These are phyloP conservation scores for Cronartium quercuum DNA, from an alignment of 1,284 basidiomycete genomes.

Conservation along the genomic window DNA sequence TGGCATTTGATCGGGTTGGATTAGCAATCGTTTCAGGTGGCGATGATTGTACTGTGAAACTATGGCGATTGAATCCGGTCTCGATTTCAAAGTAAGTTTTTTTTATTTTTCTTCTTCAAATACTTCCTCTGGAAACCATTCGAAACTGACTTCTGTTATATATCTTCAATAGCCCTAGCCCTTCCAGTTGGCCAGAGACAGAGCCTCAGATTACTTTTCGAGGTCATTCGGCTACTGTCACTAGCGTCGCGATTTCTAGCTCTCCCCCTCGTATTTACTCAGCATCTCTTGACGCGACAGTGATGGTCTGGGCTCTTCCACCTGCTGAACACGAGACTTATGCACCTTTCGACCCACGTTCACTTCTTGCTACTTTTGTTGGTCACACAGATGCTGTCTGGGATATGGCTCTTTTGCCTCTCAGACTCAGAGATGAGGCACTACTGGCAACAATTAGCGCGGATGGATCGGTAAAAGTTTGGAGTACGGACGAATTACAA, in stretches of 20 bases:
- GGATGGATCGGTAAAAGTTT: conserved; percentile 86
- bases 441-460: conserved; percentile 81
- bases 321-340: conserved; percentile 62
- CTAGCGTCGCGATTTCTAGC: conserved; percentile 75
- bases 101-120: conserved; percentile 33
- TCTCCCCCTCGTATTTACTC: conserved; percentile 74
- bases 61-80: conserved; percentile 66
- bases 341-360: conserved; percentile 74
- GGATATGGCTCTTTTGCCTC: conserved; percentile 67
- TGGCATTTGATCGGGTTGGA: conserved; percentile 78
- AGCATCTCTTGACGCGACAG: conserved; percentile 84
- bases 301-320: conserved; percentile 82
- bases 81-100: conserved; percentile 27
- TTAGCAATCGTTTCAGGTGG: conserved; percentile 80
- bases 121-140: conserved; percentile 36
- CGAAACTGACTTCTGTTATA: conserved; percentile 36
- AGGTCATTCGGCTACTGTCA: conserved; percentile 87
- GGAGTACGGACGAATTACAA: conserved; percentile 60
- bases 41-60: conserved; percentile 91
- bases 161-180: conserved; percentile 42
- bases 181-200: conserved; percentile 55
- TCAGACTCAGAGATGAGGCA: conserved; percentile 60
- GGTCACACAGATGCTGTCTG: conserved; percentile 93
- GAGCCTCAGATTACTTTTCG: conserved; percentile 86
- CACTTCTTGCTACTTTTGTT: conserved; percentile 69